These are phyloP conservation scores for Volvox reticuliferus DNA, from an alignment of 139 green algal species.

Conservation along the genomic window DNA sequence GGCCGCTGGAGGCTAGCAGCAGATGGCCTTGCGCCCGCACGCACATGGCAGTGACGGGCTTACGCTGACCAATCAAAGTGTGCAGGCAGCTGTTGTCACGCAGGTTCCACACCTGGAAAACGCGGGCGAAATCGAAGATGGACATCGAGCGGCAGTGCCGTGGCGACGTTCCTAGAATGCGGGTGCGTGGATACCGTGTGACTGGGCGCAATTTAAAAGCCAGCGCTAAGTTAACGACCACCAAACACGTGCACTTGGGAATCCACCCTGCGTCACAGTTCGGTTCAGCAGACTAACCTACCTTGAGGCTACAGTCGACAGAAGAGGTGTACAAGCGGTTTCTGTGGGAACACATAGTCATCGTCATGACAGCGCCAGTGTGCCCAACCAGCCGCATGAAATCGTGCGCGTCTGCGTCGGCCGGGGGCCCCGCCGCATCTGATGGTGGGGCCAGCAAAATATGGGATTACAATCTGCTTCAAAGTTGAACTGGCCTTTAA, in stretches of 20 bases:
- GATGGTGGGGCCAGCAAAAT: neutral
- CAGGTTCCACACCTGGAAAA: slow-evolving; percentile 79
- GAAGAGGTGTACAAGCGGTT: slow-evolving; percentile 76
- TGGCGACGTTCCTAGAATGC: no score
- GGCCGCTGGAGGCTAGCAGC: slow-evolving; percentile 78
- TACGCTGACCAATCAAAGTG: slow-evolving; percentile 71
- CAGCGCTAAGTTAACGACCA: no score
- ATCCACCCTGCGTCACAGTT: no score
- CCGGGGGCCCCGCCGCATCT: neutral
- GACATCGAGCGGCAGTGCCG: no score
- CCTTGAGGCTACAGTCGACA: slow-evolving; percentile 74
- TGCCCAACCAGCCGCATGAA: slow-evolving; percentile 80
- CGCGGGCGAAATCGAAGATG: no score
- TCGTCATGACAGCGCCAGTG: slow-evolving; percentile 69
- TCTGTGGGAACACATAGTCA: slow-evolving; percentile 56
- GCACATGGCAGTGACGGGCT: slow-evolving; percentile 78
- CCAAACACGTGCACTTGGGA: no score
- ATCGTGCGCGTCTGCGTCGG: slow-evolving; percentile 63
- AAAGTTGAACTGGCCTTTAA: no score
- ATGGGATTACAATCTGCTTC: no score
- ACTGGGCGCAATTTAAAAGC: no score
- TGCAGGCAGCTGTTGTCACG: slow-evolving; percentile 53
- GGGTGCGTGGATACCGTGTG: no score
- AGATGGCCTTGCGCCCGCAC: slow-evolving; percentile 54
- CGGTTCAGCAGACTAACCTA: neutral